Evolutionary conservation across 176 grass and related monocot genomes (phyloP), one percentile per base, ranked within the genome.

Genomic region (Raddia guianensis): DNA sequence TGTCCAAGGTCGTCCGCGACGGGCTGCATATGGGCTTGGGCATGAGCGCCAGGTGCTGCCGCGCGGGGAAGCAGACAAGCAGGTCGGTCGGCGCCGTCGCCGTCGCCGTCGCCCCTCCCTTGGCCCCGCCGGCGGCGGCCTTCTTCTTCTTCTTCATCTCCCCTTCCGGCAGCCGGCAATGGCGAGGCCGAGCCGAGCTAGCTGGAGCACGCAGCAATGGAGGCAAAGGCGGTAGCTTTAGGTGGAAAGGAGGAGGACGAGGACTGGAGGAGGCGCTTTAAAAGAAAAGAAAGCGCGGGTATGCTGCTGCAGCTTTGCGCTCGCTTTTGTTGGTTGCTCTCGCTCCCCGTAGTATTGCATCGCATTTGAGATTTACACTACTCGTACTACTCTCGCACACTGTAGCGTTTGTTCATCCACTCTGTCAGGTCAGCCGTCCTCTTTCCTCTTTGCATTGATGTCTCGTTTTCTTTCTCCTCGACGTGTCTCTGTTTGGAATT

Each of bases 21-120:
- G 96, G 96, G 76, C 90, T 93, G 67, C 91, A 88, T 14, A 95
- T 88, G 5, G 86, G 75, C 51, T 82, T 90, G 73, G 97, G 97
- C 90, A 99, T 91, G 73, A 99, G 72, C 13, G 86, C 80, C 20
- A 95, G 84, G 72, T 86, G 96, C 67, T 91, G 88, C 67, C 88
- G 81, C 11, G 89, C 84, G 3, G 93, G 93, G 67, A 99, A 93
- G 86, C 96, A 99, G 18, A 91, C 93, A 0, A 95, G 73, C 35
- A 99, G 69, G 72, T 99, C 93, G 52, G 83, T 86, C 19, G 88
- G 46, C 3, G 70, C 82, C 60, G 88, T 86, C 14, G 81, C 68
- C 19, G 88, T 35, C 3, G 70, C 82, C 60, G 88, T 86, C 14
- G 81, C 68, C 9, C 54, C 57, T 37, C 60, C 33, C 16, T 63